Evolutionary conservation across 2,329 filamentous ascomycete species (phyloP), one percentile per base, ranked within the genome.

Genomic region (Alternaria sp.): DNA sequence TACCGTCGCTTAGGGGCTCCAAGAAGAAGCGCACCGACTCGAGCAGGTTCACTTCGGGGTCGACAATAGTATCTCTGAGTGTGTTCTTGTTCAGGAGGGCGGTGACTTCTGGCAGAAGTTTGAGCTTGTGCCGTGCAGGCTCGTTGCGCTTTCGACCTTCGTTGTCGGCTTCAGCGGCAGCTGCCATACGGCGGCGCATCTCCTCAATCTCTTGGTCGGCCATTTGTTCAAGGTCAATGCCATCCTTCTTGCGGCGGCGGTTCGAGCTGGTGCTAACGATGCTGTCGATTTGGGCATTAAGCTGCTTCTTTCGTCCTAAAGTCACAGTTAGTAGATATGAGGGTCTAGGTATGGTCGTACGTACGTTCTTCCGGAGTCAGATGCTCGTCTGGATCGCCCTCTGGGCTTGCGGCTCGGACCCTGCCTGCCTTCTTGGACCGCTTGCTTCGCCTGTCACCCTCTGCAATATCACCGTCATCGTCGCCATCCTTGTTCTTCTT

Each of bases 21-120:
- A 99, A 87, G 86, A 98, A 98, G 86, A 97, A 98, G 77, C 95
- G 93, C 75, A 99, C 93, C 13, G 94, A 92, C 81, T 97, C 93
- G 43, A 99, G 84, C 66, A 99, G 91, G 82, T 98, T 97, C 76
- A 91, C 96, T 76, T 99, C 96, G 0, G 95, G 95, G 70, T 97
- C 95, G 44, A 97, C 89, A 53, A 98, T 90, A 28, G 92, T 91
- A 70, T 93, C 86, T 75, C 92, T 92, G 26, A 95, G 88, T 57
- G 92, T 93, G 80, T 95, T 97, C 74, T 93, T 92, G 79, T 96
- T 97, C 63, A 99, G 87, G 19, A 98, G 86, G 46, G 90, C 89
- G 50, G 94, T 90, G 13, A 99, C 96, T 78, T 97, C 91, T 2
- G 95, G 94, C 15, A 99, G 88, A 70, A 99, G 90, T 82, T 94